Evolutionary conservation across 352 stramenopile genomes (phyloP), one percentile per base, ranked within the genome.

Genomic region (Globisporangium uncinulatum): DNA sequence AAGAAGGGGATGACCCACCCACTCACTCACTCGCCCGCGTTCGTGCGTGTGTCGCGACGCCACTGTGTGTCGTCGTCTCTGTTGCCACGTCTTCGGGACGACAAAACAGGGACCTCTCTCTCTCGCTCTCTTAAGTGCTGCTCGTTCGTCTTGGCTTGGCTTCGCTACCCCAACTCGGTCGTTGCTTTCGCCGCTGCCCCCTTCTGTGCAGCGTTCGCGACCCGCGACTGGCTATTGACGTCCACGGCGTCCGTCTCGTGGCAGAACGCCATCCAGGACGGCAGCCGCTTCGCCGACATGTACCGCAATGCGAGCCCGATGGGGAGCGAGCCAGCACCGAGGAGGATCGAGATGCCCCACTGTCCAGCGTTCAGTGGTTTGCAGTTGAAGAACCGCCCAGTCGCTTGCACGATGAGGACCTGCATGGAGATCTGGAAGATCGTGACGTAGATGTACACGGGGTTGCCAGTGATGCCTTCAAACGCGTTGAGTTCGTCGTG

Each of bases 391-490:
- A 87, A 85, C 0, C 63, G 54, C 4, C 93, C 95, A n/a, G 90
- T 97, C 46, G 80, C 87, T 69, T 99, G 67, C 13, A 99, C 91
- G 59, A 99, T 97, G 50, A 99, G 49, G 45, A 97, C 59, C 73
- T 99, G 96, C 52, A 97, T 81, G 21, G 83, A 41, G 19, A 98
- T 76, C 57, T 97, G 98, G 56, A 96, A 69, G 2, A 97, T 14
- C 0, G 89, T 81, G 54, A 99, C 90, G 57, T 79, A 78, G 51
- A 97, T 79, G 70, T 98, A 99, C 6, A 99, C 72, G 7, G 59
- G 72, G 78, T 98, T 99, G 21, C 71, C 70, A 41, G 83, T 49
- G 20, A 99, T 75, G n/a, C 93, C 94, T 34, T 51, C 21, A n/a
- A 39, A 13, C 34, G 8, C 34, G 34, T 13, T 8, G 7, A 13